These are phyloP conservation scores for Stemphylium lycopersici DNA, from an alignment of 2,329 filamentous ascomycete species.

Conservation along the genomic window DNA sequence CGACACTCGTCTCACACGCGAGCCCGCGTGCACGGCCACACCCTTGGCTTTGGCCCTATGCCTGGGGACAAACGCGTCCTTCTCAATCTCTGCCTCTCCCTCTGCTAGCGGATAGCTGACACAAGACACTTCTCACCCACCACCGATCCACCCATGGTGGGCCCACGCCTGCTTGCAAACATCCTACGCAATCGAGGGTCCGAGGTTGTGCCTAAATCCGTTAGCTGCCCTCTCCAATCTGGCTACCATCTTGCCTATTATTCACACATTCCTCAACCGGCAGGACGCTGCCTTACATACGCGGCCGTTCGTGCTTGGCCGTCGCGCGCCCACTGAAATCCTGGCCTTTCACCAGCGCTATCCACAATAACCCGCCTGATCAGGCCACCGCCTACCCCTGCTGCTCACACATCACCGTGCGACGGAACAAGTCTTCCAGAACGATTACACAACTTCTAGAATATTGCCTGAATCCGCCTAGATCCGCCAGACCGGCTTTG, in stretches of 20 bases:
- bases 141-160: constrained; percentile 25
- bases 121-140: constrained; percentile 26
- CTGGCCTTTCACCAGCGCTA: constrained; percentile 31
- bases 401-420: constrained; percentile 18
- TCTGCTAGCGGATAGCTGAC: constrained; percentile 33
- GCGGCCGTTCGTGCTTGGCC: neutral
- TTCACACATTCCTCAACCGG: neutral
- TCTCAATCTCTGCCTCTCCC: constrained; percentile 27
- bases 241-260: neutral
- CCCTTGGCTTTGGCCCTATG: constrained; percentile 37
- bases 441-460: constrained; percentile 39
- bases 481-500: constrained; percentile 24
- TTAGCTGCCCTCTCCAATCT: constrained; percentile 8
- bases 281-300: neutral
- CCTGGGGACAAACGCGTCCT: constrained; percentile 33
- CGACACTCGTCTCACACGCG: constrained; percentile 7
- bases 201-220: constrained; percentile 6
- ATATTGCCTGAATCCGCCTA: constrained; percentile 36
- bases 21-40: constrained; percentile 33
- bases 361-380: constrained; percentile 17
- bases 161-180: constrained; percentile 1
- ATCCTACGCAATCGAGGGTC: neutral
- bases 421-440: constrained; percentile 26
- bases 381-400: constrained; percentile 1
- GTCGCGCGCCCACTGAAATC: constrained; percentile 10